Conservation (phyloP, 2,329 filamentous ascomycete species). For the Alternaria ventricosa region DNA sequence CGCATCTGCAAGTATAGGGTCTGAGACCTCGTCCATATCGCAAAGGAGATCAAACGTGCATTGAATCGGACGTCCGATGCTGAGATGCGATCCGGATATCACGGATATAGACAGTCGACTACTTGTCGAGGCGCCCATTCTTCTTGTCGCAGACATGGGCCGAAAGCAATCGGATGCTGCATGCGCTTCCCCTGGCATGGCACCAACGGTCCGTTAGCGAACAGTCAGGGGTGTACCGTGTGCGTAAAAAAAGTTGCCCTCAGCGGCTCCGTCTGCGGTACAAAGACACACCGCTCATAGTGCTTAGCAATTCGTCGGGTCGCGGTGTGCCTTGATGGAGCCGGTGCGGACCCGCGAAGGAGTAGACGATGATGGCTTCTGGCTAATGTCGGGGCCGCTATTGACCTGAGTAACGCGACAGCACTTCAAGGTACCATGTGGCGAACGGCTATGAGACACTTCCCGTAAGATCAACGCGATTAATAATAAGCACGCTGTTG, state of each 20-base stretch:
- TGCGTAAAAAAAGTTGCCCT: slow-evolving; percentile 9
- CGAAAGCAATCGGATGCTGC: slow-evolving; percentile 1
- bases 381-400: slow-evolving; percentile 7
- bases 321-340: slow-evolving; percentile 4
- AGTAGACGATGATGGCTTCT: slow-evolving; percentile 3
- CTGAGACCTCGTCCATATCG: background rate
- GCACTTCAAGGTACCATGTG: slow-evolving; percentile 5
- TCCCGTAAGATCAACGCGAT: slow-evolving; percentile 21
- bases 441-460: slow-evolving; percentile 8
- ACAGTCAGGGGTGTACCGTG: slow-evolving; percentile 1
- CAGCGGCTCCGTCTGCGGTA: slow-evolving; percentile 5
- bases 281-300: slow-evolving; percentile 8
- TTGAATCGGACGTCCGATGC: background rate
- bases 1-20: slow-evolving; percentile 7
- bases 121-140: background rate
- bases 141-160: slow-evolving; percentile 8
- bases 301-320: slow-evolving; percentile 9
- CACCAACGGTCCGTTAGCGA: slow-evolving; percentile 15
- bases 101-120: background rate
- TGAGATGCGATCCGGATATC: background rate
- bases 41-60: background rate
- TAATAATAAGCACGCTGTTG: slow-evolving; percentile 21
- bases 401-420: background rate
- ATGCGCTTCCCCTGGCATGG: slow-evolving; percentile 5
- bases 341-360: slow-evolving; percentile 13